These are phyloP conservation scores for Neonothopanus nambi DNA, from an alignment of 1,284 basidiomycete species.

Conservation along the genomic window DNA sequence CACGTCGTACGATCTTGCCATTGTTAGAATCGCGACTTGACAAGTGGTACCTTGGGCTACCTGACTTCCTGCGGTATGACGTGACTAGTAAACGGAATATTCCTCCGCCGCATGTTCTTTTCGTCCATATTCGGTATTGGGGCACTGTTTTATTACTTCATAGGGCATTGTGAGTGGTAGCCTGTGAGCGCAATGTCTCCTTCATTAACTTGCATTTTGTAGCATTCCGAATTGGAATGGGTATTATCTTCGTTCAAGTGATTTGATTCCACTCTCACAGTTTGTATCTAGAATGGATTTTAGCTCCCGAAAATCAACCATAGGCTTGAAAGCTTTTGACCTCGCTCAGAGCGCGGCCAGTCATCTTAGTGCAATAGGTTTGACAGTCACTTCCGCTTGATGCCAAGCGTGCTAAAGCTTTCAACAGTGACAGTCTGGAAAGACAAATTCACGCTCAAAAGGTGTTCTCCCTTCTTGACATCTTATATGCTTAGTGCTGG, in stretches of 20 bases:
- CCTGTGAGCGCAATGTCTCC: neutral
- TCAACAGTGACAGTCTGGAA: conserved; percentile 55
- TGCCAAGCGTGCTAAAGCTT: conserved; percentile 9
- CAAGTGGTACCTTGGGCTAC: conserved; percentile 75
- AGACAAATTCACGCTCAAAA: conserved; percentile 62
- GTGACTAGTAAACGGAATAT: conserved; percentile 47
- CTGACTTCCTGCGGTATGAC: conserved; percentile 64
- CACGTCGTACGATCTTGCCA: conserved; percentile 48
- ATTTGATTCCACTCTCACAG: conserved; percentile 1
- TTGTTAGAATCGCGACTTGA: conserved; percentile 70
- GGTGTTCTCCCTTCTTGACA: conserved; percentile 69
- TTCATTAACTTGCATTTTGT: conserved; percentile 4
- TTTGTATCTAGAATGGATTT: conserved; percentile 38
- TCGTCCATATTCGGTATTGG: conserved; percentile 80
- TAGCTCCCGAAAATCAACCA: conserved; percentile 40
- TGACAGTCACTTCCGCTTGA: conserved; percentile 18
- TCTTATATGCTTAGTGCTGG: conserved; percentile 77
- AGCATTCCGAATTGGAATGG: conserved; percentile 71
- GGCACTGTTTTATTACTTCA: conserved; percentile 75
- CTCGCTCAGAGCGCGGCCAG: conserved; percentile 76
- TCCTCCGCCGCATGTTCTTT: conserved; percentile 67
- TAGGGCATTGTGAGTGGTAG: conserved; percentile 72
- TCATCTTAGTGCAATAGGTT: conserved; percentile 71
- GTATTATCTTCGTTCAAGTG: conserved; percentile 34
- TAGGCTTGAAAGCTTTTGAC: conserved; percentile 68